Base-by-base conservation (phyloP, 2,329 filamentous ascomycete genomes). In the Salinomyces thailandicus region DNA sequence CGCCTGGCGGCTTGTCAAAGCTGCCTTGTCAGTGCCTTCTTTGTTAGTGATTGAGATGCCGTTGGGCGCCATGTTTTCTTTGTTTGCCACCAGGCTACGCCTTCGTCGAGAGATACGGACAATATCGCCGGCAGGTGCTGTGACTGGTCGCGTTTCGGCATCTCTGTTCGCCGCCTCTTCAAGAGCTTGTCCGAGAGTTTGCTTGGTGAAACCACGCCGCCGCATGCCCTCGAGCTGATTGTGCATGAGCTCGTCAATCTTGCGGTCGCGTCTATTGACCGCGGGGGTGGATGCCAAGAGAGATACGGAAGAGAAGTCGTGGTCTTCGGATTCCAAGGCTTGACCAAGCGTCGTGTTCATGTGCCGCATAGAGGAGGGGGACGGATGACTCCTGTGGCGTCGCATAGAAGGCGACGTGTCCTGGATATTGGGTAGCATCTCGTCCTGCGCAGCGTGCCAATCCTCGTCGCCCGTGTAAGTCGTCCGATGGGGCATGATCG, bases 281-380 rank as follows among this genome's bases (percentile, higher is more conserved):
- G 59, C 58, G 11, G 68, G 67, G 3, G 67, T 71, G 4, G 67
- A 69, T 4, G 63, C 62, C 4, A 69, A 58, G 26, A 71, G 48
- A 11, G 64, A 67, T 13, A 56, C 60, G 14, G 61, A 57, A 36
- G 64, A 62, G 38, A 70, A 60, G 22, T 69, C 65, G 12, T 66
- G 58, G 7, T 59, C 59, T 38, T 49, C 38, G 46, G 54, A 15
- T 48, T 62, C 37, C 45, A 55, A 11, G 44, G 43, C 35, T 34
- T 42, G 26, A 14, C 36, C 37, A 5, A 55, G 18, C 7, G 49
- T 53, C 1, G 44, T 43, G 33, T 54, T 50, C 48, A 51, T 47
- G 31, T 51, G 46, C 13, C 43, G 37, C 31, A 52, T 43, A 2
- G 46, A 51, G 18, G 46, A 49, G 20, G 47, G 47, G 15, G 42